Evolutionary conservation across 2,329 filamentous ascomycete species (phyloP).

Genomic region (Colletotrichum falcatum): DNA sequence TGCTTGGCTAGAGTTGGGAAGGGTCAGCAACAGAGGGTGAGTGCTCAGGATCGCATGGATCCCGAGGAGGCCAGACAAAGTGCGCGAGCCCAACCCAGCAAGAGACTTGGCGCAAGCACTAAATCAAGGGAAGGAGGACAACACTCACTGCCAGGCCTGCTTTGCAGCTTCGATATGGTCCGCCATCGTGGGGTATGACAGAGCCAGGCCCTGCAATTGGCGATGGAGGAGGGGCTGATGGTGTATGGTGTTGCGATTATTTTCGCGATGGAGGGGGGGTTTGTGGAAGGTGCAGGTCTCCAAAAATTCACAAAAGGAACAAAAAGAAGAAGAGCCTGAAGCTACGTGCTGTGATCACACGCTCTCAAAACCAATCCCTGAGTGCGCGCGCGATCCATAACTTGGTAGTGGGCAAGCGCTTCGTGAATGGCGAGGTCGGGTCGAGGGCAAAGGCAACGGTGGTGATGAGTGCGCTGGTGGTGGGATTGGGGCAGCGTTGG

Average conservation of each 20-base stretch:
- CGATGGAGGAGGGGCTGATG: constrained; percentile 7
- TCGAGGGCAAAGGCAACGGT: constrained; percentile 22
- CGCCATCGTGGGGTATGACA: constrained; percentile 21
- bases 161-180: constrained; percentile 47
- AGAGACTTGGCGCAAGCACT: constrained; percentile 2
- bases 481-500: constrained; percentile 22
- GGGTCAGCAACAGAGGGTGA: constrained; percentile 33
- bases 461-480: constrained; percentile 41
- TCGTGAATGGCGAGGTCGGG: constrained; percentile 11
- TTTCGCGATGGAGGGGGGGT: constrained; percentile 23
- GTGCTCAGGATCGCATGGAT: constrained; percentile 7
- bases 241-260: constrained; percentile 29
- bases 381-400: constrained; percentile 50
- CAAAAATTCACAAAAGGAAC: constrained; percentile 25
- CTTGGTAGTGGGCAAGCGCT: constrained; percentile 40
- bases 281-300: constrained; percentile 36
- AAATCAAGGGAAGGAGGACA: not conserved
- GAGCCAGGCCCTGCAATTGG: constrained; percentile 12
- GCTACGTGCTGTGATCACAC: constrained; percentile 49
- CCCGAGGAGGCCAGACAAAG: not conserved
- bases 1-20: constrained; percentile 51
- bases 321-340: constrained; percentile 41
- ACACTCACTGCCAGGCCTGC: constrained; percentile 55
- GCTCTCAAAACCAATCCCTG: constrained; percentile 44
- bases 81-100: not conserved